Evolutionary conservation across 2,329 filamentous ascomycete species (phyloP).

Genomic region (Thermoascus crustaceus): DNA sequence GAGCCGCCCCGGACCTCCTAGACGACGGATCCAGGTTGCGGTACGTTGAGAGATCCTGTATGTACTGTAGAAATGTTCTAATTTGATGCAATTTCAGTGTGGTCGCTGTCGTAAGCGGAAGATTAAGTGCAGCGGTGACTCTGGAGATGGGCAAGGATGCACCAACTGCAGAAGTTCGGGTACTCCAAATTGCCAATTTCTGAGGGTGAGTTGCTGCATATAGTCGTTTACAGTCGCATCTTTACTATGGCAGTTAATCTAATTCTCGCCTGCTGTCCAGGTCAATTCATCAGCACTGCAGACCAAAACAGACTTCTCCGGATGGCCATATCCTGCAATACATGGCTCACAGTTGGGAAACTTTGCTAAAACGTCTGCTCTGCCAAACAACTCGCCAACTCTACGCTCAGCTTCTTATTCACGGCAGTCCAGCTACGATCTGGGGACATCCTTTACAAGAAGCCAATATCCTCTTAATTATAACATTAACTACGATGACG

Average conservation of each 20-base stretch:
- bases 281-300: slow-evolving; percentile 27
- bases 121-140: slow-evolving; percentile 87
- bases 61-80: too few relatives aligned
- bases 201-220: slow-evolving; percentile 52
- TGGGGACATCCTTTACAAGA: slow-evolving; percentile 16
- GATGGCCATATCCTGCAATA: slow-evolving; percentile 22
- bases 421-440: slow-evolving; percentile 19
- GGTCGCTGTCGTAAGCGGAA: slow-evolving; percentile 84
- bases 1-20: slow-evolving; percentile 27
- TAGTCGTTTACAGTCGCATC: too few relatives aligned
- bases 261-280: slow-evolving; percentile 9
- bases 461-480: slow-evolving; percentile 15
- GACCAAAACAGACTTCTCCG: slow-evolving; percentile 13
- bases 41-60: too few relatives aligned
- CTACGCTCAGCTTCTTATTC: slow-evolving; percentile 14
- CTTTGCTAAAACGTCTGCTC: slow-evolving; percentile 11
- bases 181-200: slow-evolving; percentile 59
- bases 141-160: slow-evolving; percentile 68
- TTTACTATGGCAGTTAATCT: too few relatives aligned
- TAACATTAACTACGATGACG: slow-evolving; percentile 26
- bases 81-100: slow-evolving; percentile 62
- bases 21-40: slow-evolving; percentile 48
- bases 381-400: slow-evolving; percentile 9
- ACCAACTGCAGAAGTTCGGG: slow-evolving; percentile 72
- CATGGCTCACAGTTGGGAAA: slow-evolving; percentile 15